A percentile compares a stretch with the other conserved stretches of the same genome.
Evolutionary conservation across 1,284 basidiomycete genomes (phyloP).

Genomic region (Austroboletus novae-zelandiae): DNA sequence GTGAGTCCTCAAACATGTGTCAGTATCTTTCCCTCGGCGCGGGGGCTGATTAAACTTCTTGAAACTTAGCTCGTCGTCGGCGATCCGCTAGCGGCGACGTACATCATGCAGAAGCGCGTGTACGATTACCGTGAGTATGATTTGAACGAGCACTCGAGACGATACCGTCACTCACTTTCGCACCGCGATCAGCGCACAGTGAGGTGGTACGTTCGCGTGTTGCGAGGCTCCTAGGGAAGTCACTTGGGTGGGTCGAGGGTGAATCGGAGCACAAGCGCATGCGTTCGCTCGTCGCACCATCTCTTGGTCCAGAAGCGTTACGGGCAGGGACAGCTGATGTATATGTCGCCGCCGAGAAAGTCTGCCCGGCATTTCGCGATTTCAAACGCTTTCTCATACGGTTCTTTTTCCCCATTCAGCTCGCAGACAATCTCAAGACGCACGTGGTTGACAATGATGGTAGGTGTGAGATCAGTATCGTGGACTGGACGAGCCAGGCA

Average conservation of each 20-base stretch:
- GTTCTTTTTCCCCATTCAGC: background rate
- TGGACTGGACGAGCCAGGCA: conserved; percentile 9
- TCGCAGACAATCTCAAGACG: conserved; percentile 4
- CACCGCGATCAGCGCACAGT: background rate
- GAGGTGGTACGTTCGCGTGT: conserved; percentile 4
- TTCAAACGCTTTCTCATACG: background rate
- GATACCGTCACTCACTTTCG: background rate
- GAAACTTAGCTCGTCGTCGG: conserved; percentile 3
- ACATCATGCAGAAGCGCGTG: conserved; percentile 10
- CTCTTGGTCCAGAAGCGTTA: conserved; percentile 7
- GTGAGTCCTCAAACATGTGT: background rate
- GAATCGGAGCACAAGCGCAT: conserved; percentile 10
- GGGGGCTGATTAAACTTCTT: background rate
- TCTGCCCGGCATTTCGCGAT: background rate
- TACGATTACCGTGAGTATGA: conserved; percentile 8
- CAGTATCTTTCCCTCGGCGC: background rate
- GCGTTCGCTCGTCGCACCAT: conserved; percentile 6
- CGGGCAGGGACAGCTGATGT: conserved; percentile 4
- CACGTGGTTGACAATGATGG: conserved; percentile 3
- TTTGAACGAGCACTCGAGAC: no score
- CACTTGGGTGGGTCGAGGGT: conserved; percentile 9
- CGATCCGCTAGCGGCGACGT: conserved; percentile 7
- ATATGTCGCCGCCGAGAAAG: conserved; percentile 9
- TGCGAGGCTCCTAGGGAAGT: conserved; percentile 4
- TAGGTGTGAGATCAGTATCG: conserved; percentile 4